Evolutionary conservation across 129 eudicot species (phyloP).

Genomic region (Oenanthe sinensis): DNA sequence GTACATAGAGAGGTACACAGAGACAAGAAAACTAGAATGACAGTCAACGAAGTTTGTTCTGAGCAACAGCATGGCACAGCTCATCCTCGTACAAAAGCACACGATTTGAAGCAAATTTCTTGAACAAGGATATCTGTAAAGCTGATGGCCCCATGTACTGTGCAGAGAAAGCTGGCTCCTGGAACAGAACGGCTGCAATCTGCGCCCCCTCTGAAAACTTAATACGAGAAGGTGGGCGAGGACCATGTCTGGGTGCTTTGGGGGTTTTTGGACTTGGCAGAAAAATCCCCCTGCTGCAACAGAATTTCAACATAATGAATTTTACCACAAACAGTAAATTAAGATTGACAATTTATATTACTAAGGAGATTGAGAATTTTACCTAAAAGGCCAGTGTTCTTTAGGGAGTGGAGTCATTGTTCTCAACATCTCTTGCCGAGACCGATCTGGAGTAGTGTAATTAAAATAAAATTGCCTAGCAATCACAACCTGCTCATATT

Average conservation of each 20-base stretch:
- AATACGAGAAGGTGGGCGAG: conserved; percentile 85
- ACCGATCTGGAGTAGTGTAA: conserved; percentile 79
- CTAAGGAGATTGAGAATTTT: conserved; percentile 8
- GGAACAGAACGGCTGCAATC: conserved; percentile 87
- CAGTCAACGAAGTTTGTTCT: conserved; percentile 74
- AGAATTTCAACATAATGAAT: conserved; percentile 2
- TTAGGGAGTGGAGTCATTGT: conserved; percentile 69
- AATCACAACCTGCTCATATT: conserved; percentile 43
- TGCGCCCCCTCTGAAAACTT: conserved; percentile 76
- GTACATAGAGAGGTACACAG: conserved; percentile 17
- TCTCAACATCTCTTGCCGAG: conserved; percentile 80
- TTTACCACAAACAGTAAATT: neutral
- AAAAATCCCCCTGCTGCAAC: conserved; percentile 42
- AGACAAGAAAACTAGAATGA: neutral
- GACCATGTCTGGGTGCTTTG: conserved; percentile 87
- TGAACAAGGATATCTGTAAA: conserved; percentile 62
- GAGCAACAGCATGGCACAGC: conserved; percentile 96
- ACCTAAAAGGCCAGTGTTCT: conserved; percentile 90
- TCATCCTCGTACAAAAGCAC: conserved; percentile 92
- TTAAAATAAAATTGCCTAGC: conserved; percentile 73
- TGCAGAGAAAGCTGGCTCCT: conserved; percentile 57
- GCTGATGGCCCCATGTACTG: conserved; percentile 68
- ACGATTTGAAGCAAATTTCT: conserved; percentile 70
- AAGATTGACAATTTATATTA: neutral
- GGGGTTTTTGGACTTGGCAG: conserved; percentile 65